phyloP scores from a whole-genome alignment of 192 early-diverging fungal species.

The Anaeromyces robustus region DNA sequence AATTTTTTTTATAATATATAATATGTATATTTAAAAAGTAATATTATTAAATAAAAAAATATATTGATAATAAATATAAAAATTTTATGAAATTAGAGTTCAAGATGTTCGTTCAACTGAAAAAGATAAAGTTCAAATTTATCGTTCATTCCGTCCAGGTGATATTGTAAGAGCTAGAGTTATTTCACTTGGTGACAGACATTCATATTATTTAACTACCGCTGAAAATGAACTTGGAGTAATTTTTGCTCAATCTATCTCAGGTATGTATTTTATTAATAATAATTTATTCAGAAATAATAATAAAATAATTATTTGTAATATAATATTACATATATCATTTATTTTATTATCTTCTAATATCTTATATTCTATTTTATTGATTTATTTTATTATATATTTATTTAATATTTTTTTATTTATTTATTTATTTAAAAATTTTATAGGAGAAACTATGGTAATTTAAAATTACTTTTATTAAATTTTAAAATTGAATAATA shows the following conservation, averaged over 20 bases:
- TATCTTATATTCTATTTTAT: too few relatives aligned
- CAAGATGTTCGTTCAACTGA: constrained; percentile 92
- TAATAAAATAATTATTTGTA: neutral
- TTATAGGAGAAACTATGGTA: neutral
- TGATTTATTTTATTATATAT: too few relatives aligned
- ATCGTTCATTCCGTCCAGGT: constrained; percentile 77
- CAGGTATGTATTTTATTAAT: neutral
- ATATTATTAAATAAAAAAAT: neutral
- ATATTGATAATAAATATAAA: neutral
- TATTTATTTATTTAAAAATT: too few relatives aligned
- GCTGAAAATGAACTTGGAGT: constrained; percentile 88
- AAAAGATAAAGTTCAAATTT: constrained; percentile 84
- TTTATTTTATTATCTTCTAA: too few relatives aligned
- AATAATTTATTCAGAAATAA: neutral
- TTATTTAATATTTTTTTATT: too few relatives aligned
- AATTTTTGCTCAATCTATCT: constrained; percentile 32
- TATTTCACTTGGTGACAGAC: constrained; percentile 83
- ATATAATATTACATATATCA: too few relatives aligned
- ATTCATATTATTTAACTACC: constrained; percentile 81
- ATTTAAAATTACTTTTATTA: constrained; percentile 20
- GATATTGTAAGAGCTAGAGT: constrained; percentile 68
- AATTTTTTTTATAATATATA: neutral
- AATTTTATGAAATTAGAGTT: constrained; percentile 14
- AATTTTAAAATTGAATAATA: too few relatives aligned
- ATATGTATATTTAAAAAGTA: too few relatives aligned